Evolutionary conservation across 2,329 filamentous ascomycete species (phyloP).

Genomic region (Hypoxylon sp.): DNA sequence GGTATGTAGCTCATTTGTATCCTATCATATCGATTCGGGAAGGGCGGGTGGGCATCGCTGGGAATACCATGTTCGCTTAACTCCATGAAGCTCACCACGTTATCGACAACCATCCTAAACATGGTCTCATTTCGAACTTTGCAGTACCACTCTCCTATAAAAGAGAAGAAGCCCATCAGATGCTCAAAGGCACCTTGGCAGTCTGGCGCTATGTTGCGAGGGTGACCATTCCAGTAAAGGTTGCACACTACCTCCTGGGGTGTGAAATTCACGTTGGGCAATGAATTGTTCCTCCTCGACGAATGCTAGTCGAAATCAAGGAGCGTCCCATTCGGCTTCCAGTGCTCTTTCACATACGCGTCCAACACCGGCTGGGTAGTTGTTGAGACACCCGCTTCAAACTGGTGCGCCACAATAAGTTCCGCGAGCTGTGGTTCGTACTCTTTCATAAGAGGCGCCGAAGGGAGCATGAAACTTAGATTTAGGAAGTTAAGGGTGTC

Average conservation of each 20-base stretch:
- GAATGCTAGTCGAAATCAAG: slow-evolving; percentile 9
- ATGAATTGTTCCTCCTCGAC: background rate
- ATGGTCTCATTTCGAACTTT: background rate
- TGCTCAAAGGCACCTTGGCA: background rate
- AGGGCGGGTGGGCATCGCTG: background rate
- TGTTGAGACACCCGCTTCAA: background rate
- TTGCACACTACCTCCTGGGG: slow-evolving; percentile 1
- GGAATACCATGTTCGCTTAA: background rate
- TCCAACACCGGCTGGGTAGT: background rate
- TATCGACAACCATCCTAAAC: slow-evolving; percentile 1
- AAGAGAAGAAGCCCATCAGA: background rate
- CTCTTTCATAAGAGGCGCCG: background rate
- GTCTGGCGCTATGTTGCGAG: no score
- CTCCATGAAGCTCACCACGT: slow-evolving; percentile 4
- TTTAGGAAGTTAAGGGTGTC: background rate
- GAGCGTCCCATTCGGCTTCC: slow-evolving; percentile 8
- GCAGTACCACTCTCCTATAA: background rate
- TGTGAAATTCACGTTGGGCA: slow-evolving; percentile 1
- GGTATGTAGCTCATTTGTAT: slow-evolving; percentile 7
- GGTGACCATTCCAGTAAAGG: background rate
- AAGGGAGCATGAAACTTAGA: slow-evolving; percentile 7
- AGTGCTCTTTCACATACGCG: background rate
- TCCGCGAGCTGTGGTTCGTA: background rate
- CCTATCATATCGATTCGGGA: slow-evolving; percentile 5
- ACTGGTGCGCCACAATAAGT: background rate